Evolutionary conservation across 768 basidiomycete species (phyloP).

Genomic region (Agrocybe pediades): DNA sequence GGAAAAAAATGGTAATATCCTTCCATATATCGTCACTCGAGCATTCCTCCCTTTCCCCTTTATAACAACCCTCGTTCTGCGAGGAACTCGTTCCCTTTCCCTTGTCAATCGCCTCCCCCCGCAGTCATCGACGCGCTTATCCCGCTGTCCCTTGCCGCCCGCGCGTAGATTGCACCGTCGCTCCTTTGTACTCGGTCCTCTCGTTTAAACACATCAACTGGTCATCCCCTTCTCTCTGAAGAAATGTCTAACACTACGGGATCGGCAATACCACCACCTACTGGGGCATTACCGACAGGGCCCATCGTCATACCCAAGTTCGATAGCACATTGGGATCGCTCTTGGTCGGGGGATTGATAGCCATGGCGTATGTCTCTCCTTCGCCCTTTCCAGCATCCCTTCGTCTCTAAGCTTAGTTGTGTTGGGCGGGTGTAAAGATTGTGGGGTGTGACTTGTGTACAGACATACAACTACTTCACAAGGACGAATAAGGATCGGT

Average conservation of each 20-base stretch:
- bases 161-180: not conserved
- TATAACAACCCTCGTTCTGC: not conserved
- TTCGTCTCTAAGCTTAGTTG: not conserved
- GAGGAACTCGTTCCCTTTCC: not conserved
- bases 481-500: conserved; percentile 22
- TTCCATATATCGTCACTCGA: not conserved
- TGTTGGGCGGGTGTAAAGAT: conserved; percentile 29
- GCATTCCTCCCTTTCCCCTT: conserved; percentile 1
- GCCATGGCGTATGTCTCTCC: conserved; percentile 49
- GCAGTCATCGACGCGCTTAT: not conserved
- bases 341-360: conserved; percentile 53
- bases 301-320: conserved; percentile 24
- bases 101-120: not conserved
- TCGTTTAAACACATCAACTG: not conserved
- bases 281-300: not conserved
- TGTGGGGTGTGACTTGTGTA: conserved; percentile 60
- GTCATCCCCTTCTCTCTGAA: no score
- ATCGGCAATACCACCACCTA: no score
- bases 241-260: conserved; percentile 10
- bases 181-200: not conserved
- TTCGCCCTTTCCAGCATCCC: not conserved
- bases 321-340: conserved; percentile 55
- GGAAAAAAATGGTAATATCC: not conserved
- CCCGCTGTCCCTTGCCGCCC: not conserved
- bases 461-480: conserved; percentile 57